These are phyloP conservation scores for Coemansia sp. DNA, from an alignment of 192 early-diverging fungal genomes.

Conservation along the genomic window DNA sequence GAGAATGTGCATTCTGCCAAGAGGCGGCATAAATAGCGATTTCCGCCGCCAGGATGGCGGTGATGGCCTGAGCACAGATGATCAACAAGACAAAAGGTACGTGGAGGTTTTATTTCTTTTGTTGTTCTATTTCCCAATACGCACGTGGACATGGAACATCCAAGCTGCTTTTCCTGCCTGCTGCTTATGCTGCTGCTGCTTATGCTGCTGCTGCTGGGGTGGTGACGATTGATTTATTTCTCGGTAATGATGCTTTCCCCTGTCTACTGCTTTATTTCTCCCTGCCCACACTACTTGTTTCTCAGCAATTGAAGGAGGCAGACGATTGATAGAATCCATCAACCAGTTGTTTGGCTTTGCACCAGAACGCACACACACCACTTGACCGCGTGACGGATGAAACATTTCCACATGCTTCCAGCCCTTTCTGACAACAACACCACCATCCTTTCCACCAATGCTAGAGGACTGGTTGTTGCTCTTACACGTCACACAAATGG, in stretches of 20 bases:
- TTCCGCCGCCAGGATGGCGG: background rate
- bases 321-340: background rate
- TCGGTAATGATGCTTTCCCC: too few species aligned
- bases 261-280: too few species aligned
- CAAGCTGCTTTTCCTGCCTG: background rate
- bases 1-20: slow-evolving; percentile 5
- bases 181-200: too few species aligned
- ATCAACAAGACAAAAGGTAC: background rate
- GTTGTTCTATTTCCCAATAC: background rate
- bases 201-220: background rate
- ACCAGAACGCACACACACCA: background rate
- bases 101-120: slow-evolving; percentile 4
- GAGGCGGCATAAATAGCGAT: background rate
- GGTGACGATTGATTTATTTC: background rate
- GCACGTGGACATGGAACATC: slow-evolving; percentile 3
- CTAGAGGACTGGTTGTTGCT: too few species aligned
- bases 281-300: too few species aligned
- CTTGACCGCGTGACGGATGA: slow-evolving; percentile 1
- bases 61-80: background rate
- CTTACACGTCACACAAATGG: background rate
- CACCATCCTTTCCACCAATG: too few species aligned
- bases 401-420: background rate
- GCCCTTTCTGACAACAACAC: background rate
- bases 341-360: background rate
- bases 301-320: too few species aligned